Percentiles rank a stretch among this genome's conserved stretches.
Evolutionary conservation across 75 land plant species (phyloP).

Genomic region (Ceratopteris richardii): DNA sequence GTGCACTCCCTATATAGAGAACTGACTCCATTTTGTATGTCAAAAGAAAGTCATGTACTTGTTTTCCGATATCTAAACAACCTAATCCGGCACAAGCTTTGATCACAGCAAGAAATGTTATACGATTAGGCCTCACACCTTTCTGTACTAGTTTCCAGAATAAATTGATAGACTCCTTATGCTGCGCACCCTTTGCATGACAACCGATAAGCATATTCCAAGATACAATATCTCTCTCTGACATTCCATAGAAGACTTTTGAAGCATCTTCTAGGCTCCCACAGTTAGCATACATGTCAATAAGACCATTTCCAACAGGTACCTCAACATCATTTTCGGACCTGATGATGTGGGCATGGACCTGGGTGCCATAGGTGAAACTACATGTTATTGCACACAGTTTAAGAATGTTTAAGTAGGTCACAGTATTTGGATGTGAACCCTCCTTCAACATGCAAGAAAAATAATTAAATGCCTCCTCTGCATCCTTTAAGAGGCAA

Average conservation of each 20-base stretch:
- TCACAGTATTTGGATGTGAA: conserved; percentile 32
- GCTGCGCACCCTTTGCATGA: neutral
- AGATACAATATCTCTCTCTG: conserved; percentile 25
- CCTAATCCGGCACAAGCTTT: conserved; percentile 20
- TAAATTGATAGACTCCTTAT: no score
- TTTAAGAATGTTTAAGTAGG: conserved; percentile 42
- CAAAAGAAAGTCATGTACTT: conserved; percentile 5
- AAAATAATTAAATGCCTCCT: conserved; percentile 22
- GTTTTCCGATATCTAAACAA: conserved; percentile 1
- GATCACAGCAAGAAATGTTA: conserved; percentile 25
- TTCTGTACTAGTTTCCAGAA: no score
- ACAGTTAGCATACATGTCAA: conserved; percentile 61
- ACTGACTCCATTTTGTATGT: conserved; percentile 4
- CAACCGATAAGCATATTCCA: conserved; percentile 51
- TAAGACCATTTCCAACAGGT: conserved; percentile 36
- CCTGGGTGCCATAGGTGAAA: conserved; percentile 29
- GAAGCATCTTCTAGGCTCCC: conserved; percentile 24
- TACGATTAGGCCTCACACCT: conserved; percentile 25
- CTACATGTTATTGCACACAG: conserved; percentile 29
- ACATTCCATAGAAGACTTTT: conserved; percentile 19
- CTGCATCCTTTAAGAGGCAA: conserved; percentile 9
- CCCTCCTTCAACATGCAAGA: conserved; percentile 14
- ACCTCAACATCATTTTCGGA: conserved; percentile 14
- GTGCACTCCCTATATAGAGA: conserved; percentile 1
- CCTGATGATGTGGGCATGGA: conserved; percentile 35